Evolutionary conservation across 306 rosid species (phyloP).

Genomic region (Sesbania bispinosa): DNA sequence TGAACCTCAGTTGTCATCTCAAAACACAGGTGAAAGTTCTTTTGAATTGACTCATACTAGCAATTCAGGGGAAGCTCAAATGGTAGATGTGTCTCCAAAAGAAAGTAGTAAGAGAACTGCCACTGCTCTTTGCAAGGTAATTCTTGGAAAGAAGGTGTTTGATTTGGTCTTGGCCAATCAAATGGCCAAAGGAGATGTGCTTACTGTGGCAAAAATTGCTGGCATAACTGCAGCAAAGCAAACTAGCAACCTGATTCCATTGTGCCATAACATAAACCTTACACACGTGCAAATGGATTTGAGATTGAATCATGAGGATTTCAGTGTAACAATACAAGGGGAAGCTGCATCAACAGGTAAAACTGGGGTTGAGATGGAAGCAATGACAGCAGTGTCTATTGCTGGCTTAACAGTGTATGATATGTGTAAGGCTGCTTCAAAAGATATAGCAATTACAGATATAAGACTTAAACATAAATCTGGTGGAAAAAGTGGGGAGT

Average conservation of each 20-base stretch:
- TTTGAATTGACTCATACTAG: conserved; percentile 63
- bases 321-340: conserved; percentile 73
- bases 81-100: conserved; percentile 91
- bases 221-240: conserved; percentile 91
- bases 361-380: conserved; percentile 91
- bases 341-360: conserved; percentile 69
- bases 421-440: conserved; percentile 95
- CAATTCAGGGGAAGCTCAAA: conserved; percentile 73
- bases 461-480: conserved; percentile 61
- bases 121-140: conserved; percentile 68
- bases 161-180: conserved; percentile 62
- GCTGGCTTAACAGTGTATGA: conserved; percentile 85
- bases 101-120: conserved; percentile 69
- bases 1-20: conserved; percentile 30
- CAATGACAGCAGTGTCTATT: conserved; percentile 73
- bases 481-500: conserved; percentile 93
- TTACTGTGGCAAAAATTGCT: conserved; percentile 78
- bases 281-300: conserved; percentile 67
- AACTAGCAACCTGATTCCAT: conserved; percentile 76
- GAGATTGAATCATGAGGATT: conserved; percentile 49
- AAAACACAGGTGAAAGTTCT: conserved; percentile 23
- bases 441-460: conserved; percentile 63
- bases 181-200: conserved; percentile 85
- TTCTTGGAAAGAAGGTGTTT: conserved; percentile 85
- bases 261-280: conserved; percentile 74